Evolutionary conservation across 2,329 filamentous ascomycete genomes (phyloP).

Genomic region (Microdochium paspali): DNA sequence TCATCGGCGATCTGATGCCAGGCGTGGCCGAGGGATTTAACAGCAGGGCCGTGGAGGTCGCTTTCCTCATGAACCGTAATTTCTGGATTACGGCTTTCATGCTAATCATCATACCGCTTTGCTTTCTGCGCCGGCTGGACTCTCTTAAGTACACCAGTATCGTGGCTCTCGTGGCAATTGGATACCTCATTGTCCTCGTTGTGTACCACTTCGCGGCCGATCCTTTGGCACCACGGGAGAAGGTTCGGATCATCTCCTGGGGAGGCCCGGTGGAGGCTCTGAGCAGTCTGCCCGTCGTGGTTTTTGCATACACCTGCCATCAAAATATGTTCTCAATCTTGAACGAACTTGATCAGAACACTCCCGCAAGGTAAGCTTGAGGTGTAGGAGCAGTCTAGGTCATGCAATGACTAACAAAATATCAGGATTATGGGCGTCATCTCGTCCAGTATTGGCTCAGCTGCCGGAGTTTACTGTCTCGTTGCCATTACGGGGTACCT

Average conservation of each 20-base stretch:
- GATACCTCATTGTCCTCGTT: conserved; percentile 86
- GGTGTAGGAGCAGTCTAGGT: background rate
- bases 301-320: conserved; percentile 99
- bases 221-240: conserved; percentile 61
- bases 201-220: conserved; percentile 87
- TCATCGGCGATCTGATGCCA: conserved; percentile 97
- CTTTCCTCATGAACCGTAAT: conserved; percentile 77
- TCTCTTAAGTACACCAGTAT: conserved; percentile 97
- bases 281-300: conserved; percentile 84
- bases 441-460: conserved; percentile 73
- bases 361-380: conserved; percentile 40
- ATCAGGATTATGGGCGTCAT: conserved; percentile 72
- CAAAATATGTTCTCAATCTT: conserved; percentile 99
- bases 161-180: conserved; percentile 83
- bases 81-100: conserved; percentile 99
- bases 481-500: conserved; percentile 94
- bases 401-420: background rate
- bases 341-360: conserved; percentile 85
- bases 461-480: conserved; percentile 78
- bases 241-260: conserved; percentile 70
- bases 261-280: conserved; percentile 69
- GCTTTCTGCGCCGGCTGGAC: conserved; percentile 83
- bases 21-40: conserved; percentile 81
- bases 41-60: conserved; percentile 47
- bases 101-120: conserved; percentile 89